These are phyloP conservation scores for Clausena lansium DNA, from an alignment of 345 rosid genomes.

Conservation along the genomic window DNA sequence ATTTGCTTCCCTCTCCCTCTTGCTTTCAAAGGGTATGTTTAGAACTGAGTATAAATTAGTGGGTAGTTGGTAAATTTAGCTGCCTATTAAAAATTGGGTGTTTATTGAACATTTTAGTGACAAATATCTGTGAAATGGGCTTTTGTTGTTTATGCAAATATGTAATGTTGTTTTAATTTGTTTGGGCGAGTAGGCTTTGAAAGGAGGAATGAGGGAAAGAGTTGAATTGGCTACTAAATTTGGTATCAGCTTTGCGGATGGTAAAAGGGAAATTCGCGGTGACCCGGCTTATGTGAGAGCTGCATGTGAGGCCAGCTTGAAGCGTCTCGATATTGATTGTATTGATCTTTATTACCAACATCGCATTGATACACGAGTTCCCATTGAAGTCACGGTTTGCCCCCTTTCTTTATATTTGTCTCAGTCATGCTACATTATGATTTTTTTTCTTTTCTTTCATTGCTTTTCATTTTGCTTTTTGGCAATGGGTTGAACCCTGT, in stretches of 20 bases:
- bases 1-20: background rate
- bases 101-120: background rate
- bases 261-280: constrained; percentile 18
- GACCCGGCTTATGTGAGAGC: constrained; percentile 47
- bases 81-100: background rate
- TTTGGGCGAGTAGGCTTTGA: constrained; percentile 39
- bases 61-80: background rate
- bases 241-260: constrained; percentile 14
- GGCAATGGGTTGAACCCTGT: background rate
- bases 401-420: constrained; percentile 4
- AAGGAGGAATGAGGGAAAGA: constrained; percentile 50
- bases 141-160: background rate
- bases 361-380: too few relatives aligned
- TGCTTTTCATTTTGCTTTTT: background rate
- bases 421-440: background rate
- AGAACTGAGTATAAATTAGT: background rate
- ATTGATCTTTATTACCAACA: constrained; percentile 53
- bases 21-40: background rate
- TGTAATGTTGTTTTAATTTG: background rate
- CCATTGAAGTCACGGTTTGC: constrained; percentile 27
- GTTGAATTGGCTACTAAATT: constrained; percentile 53
- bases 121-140: background rate
- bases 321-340: constrained; percentile 36
- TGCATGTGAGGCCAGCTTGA: constrained; percentile 46
- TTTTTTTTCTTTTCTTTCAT: too few relatives aligned